phyloP scores from a whole-genome alignment of 2,329 filamentous ascomycete species.

The Neobulgaria alba region DNA sequence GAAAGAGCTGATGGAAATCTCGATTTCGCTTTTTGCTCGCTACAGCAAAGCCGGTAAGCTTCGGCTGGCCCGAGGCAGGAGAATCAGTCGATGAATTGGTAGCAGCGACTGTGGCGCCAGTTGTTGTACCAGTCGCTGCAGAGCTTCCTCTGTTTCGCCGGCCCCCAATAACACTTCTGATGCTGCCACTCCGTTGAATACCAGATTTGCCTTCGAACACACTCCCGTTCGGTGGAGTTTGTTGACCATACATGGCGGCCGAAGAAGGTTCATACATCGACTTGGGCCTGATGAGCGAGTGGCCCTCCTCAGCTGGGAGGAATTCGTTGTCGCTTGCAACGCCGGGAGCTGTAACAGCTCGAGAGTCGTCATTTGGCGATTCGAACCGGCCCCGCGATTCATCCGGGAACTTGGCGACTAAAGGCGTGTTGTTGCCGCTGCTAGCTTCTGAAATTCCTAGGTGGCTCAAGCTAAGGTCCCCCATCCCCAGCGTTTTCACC shows the following conservation, averaged over 20 bases:
- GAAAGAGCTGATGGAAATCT: conserved; percentile 88
- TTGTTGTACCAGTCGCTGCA: conserved; percentile 46
- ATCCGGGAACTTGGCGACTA: conserved; percentile 46
- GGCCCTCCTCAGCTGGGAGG: too few relatives aligned
- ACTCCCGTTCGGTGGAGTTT: conserved; percentile 57
- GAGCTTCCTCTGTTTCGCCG: conserved; percentile 80
- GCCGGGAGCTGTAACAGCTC: not conserved
- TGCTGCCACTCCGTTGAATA: conserved; percentile 49
- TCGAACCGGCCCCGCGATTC: conserved; percentile 21
- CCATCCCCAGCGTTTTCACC: conserved; percentile 79
- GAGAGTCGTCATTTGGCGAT: conserved; percentile 19
- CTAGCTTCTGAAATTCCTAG: conserved; percentile 65
- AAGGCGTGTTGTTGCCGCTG: conserved; percentile 45
- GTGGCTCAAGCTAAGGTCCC: conserved; percentile 82
- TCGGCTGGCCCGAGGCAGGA: conserved; percentile 53
- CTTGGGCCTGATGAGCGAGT: conserved; percentile 33
- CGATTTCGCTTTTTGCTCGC: conserved; percentile 93
- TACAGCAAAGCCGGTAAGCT: conserved; percentile 89
- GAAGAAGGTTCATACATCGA: conserved; percentile 39
- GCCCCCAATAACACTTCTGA: conserved; percentile 49
- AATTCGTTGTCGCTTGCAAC: conserved; percentile 16
- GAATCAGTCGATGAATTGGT: conserved; percentile 62
- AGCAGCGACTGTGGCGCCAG: conserved; percentile 64
- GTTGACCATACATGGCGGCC: conserved; percentile 41
- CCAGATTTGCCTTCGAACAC: conserved; percentile 53